Evolutionary conservation across 2,329 filamentous ascomycete genomes (phyloP).

Genomic region (Botrytis elliptica): DNA sequence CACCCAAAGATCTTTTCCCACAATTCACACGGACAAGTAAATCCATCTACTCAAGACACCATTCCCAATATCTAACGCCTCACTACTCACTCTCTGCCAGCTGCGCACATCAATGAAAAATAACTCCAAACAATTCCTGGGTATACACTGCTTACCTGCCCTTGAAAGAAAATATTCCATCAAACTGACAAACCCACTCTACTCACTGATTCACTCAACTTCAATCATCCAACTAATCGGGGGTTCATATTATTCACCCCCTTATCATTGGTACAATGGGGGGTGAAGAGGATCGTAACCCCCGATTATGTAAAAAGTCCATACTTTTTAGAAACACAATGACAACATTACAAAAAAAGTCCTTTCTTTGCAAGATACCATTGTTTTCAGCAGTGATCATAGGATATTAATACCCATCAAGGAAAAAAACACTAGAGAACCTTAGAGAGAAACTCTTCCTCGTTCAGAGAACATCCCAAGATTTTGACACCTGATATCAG

Average conservation of each 20-base stretch:
- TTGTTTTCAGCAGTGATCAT: too few species aligned
- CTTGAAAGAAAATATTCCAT: too few species aligned
- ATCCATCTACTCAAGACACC: neutral
- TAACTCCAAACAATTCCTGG: rapidly evolving
- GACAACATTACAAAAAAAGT: rapidly evolving
- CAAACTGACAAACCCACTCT: too few species aligned
- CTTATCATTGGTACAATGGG: too few species aligned
- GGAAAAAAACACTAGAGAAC: neutral
- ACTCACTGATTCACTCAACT: neutral
- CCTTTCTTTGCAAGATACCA: neutral
- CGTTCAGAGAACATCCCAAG: neutral
- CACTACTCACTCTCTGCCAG: neutral
- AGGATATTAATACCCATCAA: neutral
- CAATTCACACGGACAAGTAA: neutral
- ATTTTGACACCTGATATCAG: neutral
- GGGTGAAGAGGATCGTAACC: too few species aligned
- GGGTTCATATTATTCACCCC: too few species aligned
- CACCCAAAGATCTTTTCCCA: too few species aligned
- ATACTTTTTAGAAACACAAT: neutral
- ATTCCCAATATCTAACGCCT: neutral
- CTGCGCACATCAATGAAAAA: neutral
- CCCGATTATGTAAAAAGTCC: rapidly evolving
- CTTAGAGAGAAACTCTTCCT: neutral
- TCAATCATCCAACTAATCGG: neutral
- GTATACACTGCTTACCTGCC: neutral